These are phyloP conservation scores for Beta lomatogona DNA, from an alignment of 179 eudicot species.

Conservation along the genomic window DNA sequence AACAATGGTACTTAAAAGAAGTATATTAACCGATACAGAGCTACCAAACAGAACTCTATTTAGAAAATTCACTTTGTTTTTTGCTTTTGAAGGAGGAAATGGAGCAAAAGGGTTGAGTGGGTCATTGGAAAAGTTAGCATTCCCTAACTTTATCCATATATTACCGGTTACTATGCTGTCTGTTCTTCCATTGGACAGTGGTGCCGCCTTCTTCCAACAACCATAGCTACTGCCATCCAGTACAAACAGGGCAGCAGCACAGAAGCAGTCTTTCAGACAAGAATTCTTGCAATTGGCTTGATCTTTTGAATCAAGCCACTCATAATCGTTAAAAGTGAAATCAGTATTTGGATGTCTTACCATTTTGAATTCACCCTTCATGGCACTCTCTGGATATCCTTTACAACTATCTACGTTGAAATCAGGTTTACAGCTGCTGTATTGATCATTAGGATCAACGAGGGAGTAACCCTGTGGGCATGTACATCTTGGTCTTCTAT, in stretches of 20 bases:
- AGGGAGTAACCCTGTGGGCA: slow-evolving; percentile 36
- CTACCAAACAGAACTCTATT: background rate
- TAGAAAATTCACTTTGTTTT: background rate
- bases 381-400: background rate
- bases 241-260: background rate
- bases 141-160: too few species aligned
- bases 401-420: slow-evolving; percentile 16
- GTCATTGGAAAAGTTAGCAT: too few species aligned
- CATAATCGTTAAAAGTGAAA: background rate
- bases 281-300: background rate
- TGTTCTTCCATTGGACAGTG: too few species aligned
- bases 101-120: background rate
- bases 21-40: background rate
- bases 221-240: background rate
- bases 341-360: background rate
- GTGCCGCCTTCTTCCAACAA: background rate
- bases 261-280: slow-evolving; percentile 1
- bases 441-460: slow-evolving; percentile 34
- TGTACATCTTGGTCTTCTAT: slow-evolving; percentile 30
- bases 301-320: background rate
- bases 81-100: background rate
- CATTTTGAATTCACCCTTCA: background rate
- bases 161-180: too few species aligned
- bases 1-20: slow-evolving; percentile 3
- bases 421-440: slow-evolving; percentile 37